Percentiles rank a stretch among this genome's conserved stretches.
These are phyloP conservation scores for Lentinula aciculospora DNA, from an alignment of 768 basidiomycete genomes.

Conservation along the genomic window DNA sequence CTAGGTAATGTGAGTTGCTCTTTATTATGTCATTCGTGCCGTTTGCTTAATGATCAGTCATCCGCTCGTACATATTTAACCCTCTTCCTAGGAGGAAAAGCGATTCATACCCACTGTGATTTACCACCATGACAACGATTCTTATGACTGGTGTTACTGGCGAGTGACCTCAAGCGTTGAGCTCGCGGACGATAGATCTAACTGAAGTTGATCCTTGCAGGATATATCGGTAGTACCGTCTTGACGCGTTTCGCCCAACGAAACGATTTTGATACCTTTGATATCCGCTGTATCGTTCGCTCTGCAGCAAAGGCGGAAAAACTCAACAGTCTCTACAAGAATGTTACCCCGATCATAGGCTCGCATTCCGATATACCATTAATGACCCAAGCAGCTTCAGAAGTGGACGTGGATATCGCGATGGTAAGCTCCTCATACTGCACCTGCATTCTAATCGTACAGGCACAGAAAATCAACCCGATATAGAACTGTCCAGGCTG, in stretches of 20 bases:
- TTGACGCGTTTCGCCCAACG: conserved; percentile 3
- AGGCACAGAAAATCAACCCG: too few species aligned
- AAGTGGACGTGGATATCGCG: conserved; percentile 7
- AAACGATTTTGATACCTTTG: neutral
- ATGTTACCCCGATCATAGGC: conserved; percentile 1
- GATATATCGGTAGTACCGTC: conserved; percentile 5
- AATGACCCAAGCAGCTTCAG: neutral
- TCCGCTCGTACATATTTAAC: neutral
- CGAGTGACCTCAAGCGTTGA: too few species aligned
- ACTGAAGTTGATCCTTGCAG: neutral
- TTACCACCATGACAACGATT: conserved; percentile 6
- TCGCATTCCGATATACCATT: conserved; percentile 5
- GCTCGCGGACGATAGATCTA: too few species aligned
- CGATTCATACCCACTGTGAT: too few species aligned
- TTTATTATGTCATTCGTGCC: neutral
- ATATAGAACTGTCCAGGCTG: too few species aligned
- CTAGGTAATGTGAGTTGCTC: too few species aligned
- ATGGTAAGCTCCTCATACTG: neutral
- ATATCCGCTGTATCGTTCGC: conserved; percentile 5
- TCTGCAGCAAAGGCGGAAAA: conserved; percentile 8
- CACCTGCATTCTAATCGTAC: neutral
- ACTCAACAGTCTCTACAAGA: neutral
- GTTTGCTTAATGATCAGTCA: neutral
- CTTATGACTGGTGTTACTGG: conserved; percentile 9
- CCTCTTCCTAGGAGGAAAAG: too few species aligned